phyloP scores from a whole-genome alignment of 345 rosid species.

The Eucalyptus brandiana region DNA sequence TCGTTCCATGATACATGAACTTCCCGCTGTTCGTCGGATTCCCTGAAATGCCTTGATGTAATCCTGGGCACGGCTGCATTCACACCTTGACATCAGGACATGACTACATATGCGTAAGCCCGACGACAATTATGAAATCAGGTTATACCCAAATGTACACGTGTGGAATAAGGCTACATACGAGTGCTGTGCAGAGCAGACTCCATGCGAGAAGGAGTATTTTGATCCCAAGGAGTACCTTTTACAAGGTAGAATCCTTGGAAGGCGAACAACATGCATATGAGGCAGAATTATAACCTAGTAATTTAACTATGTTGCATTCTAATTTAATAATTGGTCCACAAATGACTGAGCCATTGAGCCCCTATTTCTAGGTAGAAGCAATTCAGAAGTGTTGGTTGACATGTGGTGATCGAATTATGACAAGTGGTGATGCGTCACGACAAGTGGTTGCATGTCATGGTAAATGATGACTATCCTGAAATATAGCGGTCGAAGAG shows the following conservation, averaged over 20 bases:
- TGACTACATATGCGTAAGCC: not conserved
- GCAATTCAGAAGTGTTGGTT: fast-evolving
- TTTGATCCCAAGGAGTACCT: not conserved
- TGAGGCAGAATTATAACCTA: not conserved
- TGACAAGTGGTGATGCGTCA: not conserved
- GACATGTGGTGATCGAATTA: not conserved
- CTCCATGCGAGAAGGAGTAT: not conserved
- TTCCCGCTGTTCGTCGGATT: not conserved
- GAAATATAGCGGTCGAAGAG: not conserved
- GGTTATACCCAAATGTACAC: not conserved
- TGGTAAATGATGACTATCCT: not conserved
- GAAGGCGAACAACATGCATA: not conserved
- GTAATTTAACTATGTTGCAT: not conserved
- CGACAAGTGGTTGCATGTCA: not conserved
- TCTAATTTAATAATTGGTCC: too few relatives aligned
- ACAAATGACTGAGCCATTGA: not conserved
- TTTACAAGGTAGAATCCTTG: not conserved
- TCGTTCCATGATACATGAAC: not conserved
- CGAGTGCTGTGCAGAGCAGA: not conserved
- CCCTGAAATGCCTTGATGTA: not conserved
- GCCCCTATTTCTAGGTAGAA: not conserved
- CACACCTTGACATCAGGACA: not conserved
- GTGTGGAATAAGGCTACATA: not conserved
- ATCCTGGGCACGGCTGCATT: not conserved
- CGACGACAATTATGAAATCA: not conserved